Evolutionary conservation across 441 rosid genomes (phyloP), one percentile per base, ranked within the genome.

Genomic region (Arabidopsis lyrata): DNA sequence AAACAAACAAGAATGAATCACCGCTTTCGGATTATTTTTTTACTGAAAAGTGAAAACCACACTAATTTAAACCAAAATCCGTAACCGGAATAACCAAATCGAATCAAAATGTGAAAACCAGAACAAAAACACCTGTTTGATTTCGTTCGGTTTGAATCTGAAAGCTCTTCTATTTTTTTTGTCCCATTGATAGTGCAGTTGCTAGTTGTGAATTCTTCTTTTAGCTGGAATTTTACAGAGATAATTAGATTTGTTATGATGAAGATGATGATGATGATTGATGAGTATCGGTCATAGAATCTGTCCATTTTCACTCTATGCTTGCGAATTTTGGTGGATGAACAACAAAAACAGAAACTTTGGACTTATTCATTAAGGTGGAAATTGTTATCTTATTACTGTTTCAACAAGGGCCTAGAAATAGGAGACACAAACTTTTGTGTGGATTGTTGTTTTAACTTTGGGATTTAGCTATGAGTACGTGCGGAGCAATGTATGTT

Each of bases 101-200:
- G 24, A 22, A 22, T 22, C 24, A 2, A 22, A 22, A 22, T 22
- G 27, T 24, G 27, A 24, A 24, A 24, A 24, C 4, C 27, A 24
- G 4, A 24, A 24, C 27, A 24, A 24, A 27, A 12, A 14, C 50
- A 61, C 50, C 52, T 4, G 22, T 61, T 38, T 62, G 35, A 29
- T n/a, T 44, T 44, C 24, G 39, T 18, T 49, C 1, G 45, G 45
- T 35, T 63, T 63, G 32, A 68, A 45, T 68, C 11, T 22, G 27
- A 6, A 2, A 12, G 16, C 11, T 48, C 45, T 48, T 1, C 3
- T 63, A 32, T 1, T 3, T 29, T 4, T 2, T 44, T n/a, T 47
- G 35, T 49, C 14, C 9, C 5, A 6, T 66, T 52, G 57, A 34
- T 63, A 44, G 22, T 31, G 15, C 31, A 29, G 39, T 5, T 63